Evolutionary conservation across 345 rosid genomes (phyloP), one percentile per base, ranked within the genome.

Genomic region (Boechera divaricarpa): DNA sequence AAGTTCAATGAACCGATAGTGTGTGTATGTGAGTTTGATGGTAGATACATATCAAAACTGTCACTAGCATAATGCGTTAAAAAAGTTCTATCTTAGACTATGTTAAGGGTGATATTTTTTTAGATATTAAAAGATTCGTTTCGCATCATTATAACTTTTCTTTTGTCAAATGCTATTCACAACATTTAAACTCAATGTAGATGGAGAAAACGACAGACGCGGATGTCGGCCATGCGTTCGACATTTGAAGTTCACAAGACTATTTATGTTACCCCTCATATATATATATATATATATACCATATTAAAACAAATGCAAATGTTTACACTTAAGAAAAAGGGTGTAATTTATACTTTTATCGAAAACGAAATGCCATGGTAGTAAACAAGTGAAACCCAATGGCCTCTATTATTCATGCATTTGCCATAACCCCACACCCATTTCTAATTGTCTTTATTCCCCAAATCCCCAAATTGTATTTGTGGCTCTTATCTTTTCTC

Each of bases 361-460:
- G n/a, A 60, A 36, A 61, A 38, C 48, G 48, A 61, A 61, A 21
- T 39, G 49, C 10, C 18, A 61, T 62, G 41, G 7, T 29, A 15
- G 54, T 56, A 5, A 44, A 58, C 72, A 16, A 31, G 41, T 57
- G 74, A 57, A 70, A 18, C 75, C 48, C 58, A 5, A 5, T 71
- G 75, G 57, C 58, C 56, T 57, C 67, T 32, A 59, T 12, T 31
- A 26, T 38, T 69, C 42, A 47, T 32, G 57, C 26, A 58, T 71
- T 58, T 70, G 28, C 35, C 5, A 42, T 26, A 39, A 9, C 42
- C 42, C 42, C 42, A 39, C 42, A 3, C 42, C 21, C 31, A 32
- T 26, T 59, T 70, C 29, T 32, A 31, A 56, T 57, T 57, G 45
- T n/a, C 45, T 44, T 29, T 70, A 53, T 24, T 55, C 28, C 29